These are phyloP conservation scores for Castanospermum australe DNA, from an alignment of 306 rosid species.

Conservation along the genomic window DNA sequence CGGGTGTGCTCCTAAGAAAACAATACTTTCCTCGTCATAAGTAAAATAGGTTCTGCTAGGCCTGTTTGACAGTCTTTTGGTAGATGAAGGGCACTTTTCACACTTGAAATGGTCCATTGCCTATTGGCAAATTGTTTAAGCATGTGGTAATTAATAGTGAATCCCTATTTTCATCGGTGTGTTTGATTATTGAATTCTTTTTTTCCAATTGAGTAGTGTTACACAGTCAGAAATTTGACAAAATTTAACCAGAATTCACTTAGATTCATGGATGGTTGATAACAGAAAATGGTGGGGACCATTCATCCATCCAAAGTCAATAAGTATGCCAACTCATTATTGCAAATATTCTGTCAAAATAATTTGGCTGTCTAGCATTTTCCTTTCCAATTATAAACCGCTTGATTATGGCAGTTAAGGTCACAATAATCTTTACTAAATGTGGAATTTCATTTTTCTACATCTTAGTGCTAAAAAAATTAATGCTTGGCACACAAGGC, in stretches of 20 bases:
- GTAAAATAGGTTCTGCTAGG: background rate
- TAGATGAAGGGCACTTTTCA: background rate
- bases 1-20: background rate
- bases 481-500: slow-evolving; percentile 20
- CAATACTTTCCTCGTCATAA: background rate
- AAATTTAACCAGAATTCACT: too few relatives aligned
- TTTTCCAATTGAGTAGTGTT: too few relatives aligned
- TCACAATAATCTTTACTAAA: background rate
- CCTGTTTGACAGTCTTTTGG: slow-evolving; percentile 21
- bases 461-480: background rate
- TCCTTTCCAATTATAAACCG: background rate
- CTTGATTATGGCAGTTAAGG: background rate
- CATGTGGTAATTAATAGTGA: background rate
- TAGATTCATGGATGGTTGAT: too few relatives aligned
- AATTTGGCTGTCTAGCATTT: too few relatives aligned
- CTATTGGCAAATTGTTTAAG: background rate
- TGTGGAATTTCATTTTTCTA: background rate
- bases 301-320: too few relatives aligned
- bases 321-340: too few relatives aligned
- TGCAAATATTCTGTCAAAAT: too few relatives aligned
- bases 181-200: background rate
- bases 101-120: background rate
- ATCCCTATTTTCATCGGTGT: background rate
- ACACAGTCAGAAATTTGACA: too few relatives aligned
- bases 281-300: too few relatives aligned